Evolutionary conservation across 2,329 filamentous ascomycete species (phyloP).

Genomic region (Colletotrichum liaoningense): DNA sequence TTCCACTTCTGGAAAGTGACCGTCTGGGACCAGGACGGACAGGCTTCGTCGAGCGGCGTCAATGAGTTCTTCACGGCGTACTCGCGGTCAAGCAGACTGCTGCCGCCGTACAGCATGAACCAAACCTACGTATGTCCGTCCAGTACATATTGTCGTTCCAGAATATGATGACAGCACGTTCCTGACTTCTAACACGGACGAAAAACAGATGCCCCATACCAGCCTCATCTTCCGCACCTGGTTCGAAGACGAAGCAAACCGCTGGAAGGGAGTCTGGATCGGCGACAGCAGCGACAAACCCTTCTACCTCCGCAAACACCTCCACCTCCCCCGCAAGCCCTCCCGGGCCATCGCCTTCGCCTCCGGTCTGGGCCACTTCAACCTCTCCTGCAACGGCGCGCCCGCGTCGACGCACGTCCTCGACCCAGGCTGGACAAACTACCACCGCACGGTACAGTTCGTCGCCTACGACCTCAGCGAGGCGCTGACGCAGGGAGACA

Average conservation of each 20-base stretch:
- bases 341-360: conserved; percentile 48
- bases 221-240: conserved; percentile 54
- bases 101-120: conserved; percentile 55
- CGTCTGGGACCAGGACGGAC: conserved; percentile 48
- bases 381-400: conserved; percentile 49
- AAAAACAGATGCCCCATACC: conserved; percentile 49
- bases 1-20: conserved; percentile 50
- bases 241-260: conserved; percentile 52
- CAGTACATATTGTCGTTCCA: too few relatives aligned
- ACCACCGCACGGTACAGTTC: conserved; percentile 53
- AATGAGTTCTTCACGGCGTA: conserved; percentile 54
- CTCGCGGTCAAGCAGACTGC: conserved; percentile 44
- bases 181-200: background rate
- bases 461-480: conserved; percentile 55
- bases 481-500: conserved; percentile 45
- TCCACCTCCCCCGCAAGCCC: conserved; percentile 44
- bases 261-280: conserved; percentile 54
- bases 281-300: conserved; percentile 53
- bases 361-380: conserved; percentile 53
- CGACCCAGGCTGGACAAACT: conserved; percentile 53
- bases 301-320: conserved; percentile 49
- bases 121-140: conserved; percentile 46
- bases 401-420: conserved; percentile 48
- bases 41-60: conserved; percentile 38
- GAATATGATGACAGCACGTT: background rate